Evolutionary conservation across 2,329 filamentous ascomycete genomes (phyloP), one percentile per base, ranked within the genome.

Genomic region (Rhytidhysteron rufulum): DNA sequence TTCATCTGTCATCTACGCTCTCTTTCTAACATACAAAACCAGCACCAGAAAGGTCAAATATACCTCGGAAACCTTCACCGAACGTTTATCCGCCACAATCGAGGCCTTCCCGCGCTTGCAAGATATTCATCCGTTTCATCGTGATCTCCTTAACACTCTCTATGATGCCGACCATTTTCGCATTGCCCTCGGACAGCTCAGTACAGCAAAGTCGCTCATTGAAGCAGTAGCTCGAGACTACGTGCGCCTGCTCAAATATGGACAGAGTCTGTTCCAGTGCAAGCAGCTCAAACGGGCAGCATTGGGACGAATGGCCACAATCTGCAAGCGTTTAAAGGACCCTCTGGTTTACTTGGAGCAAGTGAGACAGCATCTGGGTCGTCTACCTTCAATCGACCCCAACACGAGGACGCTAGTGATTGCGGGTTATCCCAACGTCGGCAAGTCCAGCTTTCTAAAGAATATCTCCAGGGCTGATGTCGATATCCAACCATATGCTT

Each of bases 241-340:
- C 62, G 89, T 98, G 48, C 88, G 93, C 51, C 80, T 98, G 33
- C 80, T 95, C 67, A 94, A 95, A 77, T 97, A 98, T 72, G 90
- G 88, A 40, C 90, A 95, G 74, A 94, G 84, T 59, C 79, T 98
- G 50, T 98, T 91, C 75, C 93, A 98, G 74, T 97, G 91, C 80
- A 98, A 98, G 74, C 90, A 97, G 75, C 82, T 98, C 59, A 98
- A 98, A 82, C 80, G 87, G 50, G 93, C 94, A 37, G 94, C 86
- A 7, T 80, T 98, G 39, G 93, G 93, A 75, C 89, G 93, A 63
- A 97, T 98, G 93, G 93, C 91, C 50, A 98, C 93, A 15, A 88
- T 98, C 58, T 88, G 88, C 72, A 93, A 89, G 74, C 83, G 90
- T 49, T 74, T 98, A 48, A 96, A 95, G 71, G 93, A 98, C 57